Conservation (phyloP, 306 rosid genomes). For the Gastrolobium bilobum region DNA sequence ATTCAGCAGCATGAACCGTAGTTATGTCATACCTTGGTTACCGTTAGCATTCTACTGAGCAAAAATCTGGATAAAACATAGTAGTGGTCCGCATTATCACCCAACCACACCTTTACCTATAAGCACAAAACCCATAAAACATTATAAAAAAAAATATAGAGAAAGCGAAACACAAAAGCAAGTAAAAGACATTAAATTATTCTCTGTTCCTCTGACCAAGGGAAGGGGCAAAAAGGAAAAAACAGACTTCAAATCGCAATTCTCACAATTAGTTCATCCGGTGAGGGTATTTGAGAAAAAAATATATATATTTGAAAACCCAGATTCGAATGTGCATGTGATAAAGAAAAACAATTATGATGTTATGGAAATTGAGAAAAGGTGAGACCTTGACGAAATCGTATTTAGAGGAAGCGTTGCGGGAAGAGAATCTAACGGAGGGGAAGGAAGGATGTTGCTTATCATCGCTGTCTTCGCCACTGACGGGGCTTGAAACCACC, state of each 20-base stretch:
- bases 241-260: neutral
- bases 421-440: slow-evolving; percentile 68
- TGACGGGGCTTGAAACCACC: slow-evolving; percentile 46
- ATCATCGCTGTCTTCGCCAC: slow-evolving; percentile 59
- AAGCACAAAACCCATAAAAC: slow-evolving; percentile 17
- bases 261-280: neutral
- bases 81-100: slow-evolving; percentile 95
- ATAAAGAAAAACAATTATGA: neutral
- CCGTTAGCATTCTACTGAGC: slow-evolving; percentile 92
- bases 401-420: slow-evolving; percentile 92
- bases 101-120: slow-evolving; percentile 97
- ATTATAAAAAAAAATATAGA: neutral
- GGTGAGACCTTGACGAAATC: slow-evolving; percentile 86
- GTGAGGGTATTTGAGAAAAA: neutral
- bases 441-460: slow-evolving; percentile 57
- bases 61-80: slow-evolving; percentile 93
- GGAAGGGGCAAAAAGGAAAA: neutral
- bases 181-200: neutral
- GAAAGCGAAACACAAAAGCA: neutral
- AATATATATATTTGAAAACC: neutral
- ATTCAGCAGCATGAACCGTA: neutral
- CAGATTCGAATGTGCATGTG: neutral
- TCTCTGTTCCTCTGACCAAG: neutral
- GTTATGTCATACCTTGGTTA: slow-evolving; percentile 71
- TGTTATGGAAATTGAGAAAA: neutral